Evolutionary conservation across 192 early-diverging fungal species (phyloP).

Genomic region (Kappamyces sp.): DNA sequence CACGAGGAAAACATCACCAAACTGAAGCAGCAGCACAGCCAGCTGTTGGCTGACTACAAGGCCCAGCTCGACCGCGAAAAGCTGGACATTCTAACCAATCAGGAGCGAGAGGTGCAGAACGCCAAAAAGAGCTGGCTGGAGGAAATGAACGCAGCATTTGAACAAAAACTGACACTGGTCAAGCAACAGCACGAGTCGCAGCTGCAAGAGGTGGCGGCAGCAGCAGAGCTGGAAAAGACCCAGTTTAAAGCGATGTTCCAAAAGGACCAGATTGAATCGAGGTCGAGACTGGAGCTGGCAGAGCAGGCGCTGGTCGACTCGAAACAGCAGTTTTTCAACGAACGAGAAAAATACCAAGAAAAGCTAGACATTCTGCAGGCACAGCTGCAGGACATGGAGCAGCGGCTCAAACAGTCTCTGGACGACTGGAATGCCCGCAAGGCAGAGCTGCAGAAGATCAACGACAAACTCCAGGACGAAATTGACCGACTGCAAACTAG

Average conservation of each 20-base stretch:
- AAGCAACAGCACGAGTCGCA: conserved; percentile 8
- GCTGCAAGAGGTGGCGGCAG: conserved; percentile 13
- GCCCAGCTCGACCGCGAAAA: conserved; percentile 5
- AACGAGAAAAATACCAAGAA: conserved; percentile 38
- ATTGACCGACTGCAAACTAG: not conserved
- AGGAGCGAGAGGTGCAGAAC: conserved; percentile 17
- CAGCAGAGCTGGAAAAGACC: conserved; percentile 11
- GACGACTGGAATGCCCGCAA: conserved; percentile 9
- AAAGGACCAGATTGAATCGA: conserved; percentile 12
- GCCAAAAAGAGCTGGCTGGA: conserved; percentile 1
- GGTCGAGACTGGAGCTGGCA: conserved; percentile 16
- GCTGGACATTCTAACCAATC: not conserved
- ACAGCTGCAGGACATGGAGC: conserved; percentile 18
- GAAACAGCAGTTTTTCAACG: conserved; percentile 33
- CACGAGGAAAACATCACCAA: conserved; percentile 17
- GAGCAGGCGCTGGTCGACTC: conserved; percentile 27
- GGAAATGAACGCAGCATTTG: conserved; percentile 1
- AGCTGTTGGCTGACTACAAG: conserved; percentile 1
- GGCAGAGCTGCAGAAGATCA: conserved; percentile 16
- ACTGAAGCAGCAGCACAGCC: conserved; percentile 14
- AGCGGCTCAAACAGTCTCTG: not conserved
- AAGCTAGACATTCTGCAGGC: conserved; percentile 33
- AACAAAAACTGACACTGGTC: conserved; percentile 11
- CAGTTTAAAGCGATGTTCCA: conserved; percentile 6
- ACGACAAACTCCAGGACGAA: conserved; percentile 11